A percentile compares a stretch with the other conserved stretches of the same genome.
Evolutionary conservation across 179 eudicot genomes (phyloP).

Genomic region (Drosera spatulata): DNA sequence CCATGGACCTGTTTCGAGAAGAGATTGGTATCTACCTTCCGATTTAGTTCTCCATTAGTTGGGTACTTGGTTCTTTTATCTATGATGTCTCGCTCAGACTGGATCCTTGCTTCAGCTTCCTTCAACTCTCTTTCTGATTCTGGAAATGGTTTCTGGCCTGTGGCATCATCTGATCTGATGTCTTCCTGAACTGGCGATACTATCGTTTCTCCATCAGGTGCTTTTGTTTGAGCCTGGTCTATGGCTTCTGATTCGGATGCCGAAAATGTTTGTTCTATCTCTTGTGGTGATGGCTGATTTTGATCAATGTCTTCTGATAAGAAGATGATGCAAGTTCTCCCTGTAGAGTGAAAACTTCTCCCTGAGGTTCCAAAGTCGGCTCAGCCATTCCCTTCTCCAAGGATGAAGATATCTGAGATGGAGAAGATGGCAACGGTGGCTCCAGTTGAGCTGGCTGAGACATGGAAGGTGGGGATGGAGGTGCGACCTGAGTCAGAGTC

Average conservation of each 20-base stretch:
- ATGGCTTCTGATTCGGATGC: slow-evolving; percentile 1
- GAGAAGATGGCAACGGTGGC: slow-evolving; percentile 10
- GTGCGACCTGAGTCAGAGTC: neutral
- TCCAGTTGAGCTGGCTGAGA: slow-evolving; percentile 10
- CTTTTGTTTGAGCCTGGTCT: slow-evolving; percentile 4
- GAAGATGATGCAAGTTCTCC: slow-evolving; percentile 8
- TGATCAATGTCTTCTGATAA: neutral
- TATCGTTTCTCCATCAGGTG: neutral
- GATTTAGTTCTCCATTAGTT: slow-evolving; percentile 13
- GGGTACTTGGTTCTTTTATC: neutral
- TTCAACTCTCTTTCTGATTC: slow-evolving; percentile 13
- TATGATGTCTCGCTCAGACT: slow-evolving; percentile 4
- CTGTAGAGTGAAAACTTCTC: slow-evolving; percentile 8
- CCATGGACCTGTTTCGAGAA: neutral
- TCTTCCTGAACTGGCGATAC: neutral
- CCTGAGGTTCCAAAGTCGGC: slow-evolving; percentile 19
- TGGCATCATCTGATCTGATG: neutral
- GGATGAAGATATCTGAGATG: slow-evolving; percentile 10
- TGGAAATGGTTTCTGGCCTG: slow-evolving; percentile 1
- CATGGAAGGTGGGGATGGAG: neutral
- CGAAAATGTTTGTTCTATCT: slow-evolving; percentile 10
- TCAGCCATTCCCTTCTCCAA: slow-evolving; percentile 12
- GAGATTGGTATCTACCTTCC: slow-evolving; percentile 8
- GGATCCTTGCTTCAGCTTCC: slow-evolving; percentile 13
- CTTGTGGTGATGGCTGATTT: slow-evolving; percentile 9